These are phyloP conservation scores for Trichophyton benhamiae DNA, from an alignment of 2,329 filamentous ascomycete genomes.

Conservation along the genomic window DNA sequence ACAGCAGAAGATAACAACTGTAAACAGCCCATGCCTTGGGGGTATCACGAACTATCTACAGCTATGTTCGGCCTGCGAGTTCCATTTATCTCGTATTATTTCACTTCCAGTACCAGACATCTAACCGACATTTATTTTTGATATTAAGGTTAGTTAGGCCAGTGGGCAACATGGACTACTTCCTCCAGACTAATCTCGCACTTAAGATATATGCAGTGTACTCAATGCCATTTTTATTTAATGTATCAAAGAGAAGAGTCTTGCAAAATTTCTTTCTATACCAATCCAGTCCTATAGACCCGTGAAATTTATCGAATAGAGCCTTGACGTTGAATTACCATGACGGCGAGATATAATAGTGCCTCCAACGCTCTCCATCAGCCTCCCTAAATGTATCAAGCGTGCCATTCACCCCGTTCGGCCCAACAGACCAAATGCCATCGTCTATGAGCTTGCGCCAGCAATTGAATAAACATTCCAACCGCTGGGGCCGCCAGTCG, in stretches of 20 bases:
- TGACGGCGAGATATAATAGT: conserved; percentile 1
- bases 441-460: conserved; percentile 5
- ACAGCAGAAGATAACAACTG: neutral
- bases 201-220: neutral
- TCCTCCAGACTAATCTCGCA: neutral
- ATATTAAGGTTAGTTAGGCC: neutral
- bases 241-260: too few relatives aligned
- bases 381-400: conserved; percentile 5
- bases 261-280: neutral
- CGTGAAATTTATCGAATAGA: neutral
- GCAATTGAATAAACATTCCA: conserved; percentile 4
- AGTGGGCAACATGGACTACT: neutral
- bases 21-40: neutral
- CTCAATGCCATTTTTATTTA: neutral
- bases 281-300: neutral
- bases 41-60: too few relatives aligned
- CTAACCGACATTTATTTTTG: neutral
- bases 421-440: neutral
- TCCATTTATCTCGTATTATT: neutral
- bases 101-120: neutral
- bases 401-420: neutral
- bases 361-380: neutral
- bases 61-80: too few relatives aligned
- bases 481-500: neutral
- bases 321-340: neutral